phyloP scores from a whole-genome alignment of 2,329 filamentous ascomycete species.

The Colletotrichum aenigma region DNA sequence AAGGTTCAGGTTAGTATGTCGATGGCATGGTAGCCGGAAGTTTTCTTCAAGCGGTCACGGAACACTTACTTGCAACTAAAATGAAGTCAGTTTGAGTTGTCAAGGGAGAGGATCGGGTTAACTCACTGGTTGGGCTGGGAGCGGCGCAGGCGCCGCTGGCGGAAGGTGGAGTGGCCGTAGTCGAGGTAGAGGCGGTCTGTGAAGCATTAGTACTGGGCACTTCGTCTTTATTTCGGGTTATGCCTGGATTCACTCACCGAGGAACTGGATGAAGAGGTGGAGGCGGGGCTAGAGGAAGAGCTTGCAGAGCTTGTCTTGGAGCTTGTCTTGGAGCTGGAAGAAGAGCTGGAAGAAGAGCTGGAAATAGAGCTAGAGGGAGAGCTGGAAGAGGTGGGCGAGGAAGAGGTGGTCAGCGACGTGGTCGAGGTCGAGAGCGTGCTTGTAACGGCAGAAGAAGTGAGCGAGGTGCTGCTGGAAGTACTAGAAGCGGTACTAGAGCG shows the following conservation, averaged over 20 bases:
- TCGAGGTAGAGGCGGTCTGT: not conserved
- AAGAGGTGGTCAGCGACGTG: not conserved
- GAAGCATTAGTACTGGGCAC: not conserved
- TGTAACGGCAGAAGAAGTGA: not conserved
- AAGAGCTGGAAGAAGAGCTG: not conserved
- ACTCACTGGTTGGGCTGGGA: not conserved
- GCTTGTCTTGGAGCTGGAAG: not conserved
- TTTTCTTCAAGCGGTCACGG: not conserved
- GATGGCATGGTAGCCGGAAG: not conserved
- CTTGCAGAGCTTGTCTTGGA: not conserved
- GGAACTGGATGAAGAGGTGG: not conserved
- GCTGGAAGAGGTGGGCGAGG: not conserved
- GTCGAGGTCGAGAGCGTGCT: fast-evolving
- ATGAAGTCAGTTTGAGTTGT: not conserved
- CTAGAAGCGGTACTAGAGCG: not conserved
- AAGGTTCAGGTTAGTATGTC: not conserved
- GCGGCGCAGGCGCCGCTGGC: not conserved
- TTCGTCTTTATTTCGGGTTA: not conserved
- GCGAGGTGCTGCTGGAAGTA: not conserved
- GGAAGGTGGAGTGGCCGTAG: not conserved
- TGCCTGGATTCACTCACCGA: not conserved
- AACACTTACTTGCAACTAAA: not conserved
- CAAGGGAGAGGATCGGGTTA: not conserved
- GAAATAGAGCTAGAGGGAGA: not conserved
- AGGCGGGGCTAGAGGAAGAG: not conserved